Evolutionary conservation across 2,329 filamentous ascomycete genomes (phyloP), one percentile per base, ranked within the genome.

Genomic region (Fusarium phyllophilum): DNA sequence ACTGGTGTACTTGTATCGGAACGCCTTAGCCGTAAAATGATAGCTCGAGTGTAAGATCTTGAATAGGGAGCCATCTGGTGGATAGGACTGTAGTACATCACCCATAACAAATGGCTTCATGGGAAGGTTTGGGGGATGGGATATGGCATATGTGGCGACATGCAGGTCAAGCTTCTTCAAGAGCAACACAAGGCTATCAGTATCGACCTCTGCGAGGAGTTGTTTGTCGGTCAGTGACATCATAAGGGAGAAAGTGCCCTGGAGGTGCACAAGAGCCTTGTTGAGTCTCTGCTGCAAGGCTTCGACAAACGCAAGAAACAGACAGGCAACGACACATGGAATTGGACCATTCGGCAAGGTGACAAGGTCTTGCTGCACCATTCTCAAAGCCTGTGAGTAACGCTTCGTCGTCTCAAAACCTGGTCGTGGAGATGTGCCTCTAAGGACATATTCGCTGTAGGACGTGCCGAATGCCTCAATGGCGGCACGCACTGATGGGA

Each of bases 81-180:
- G 56, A 3, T 64, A 56, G 1, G 58, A 59, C 0, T 41, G n/a
- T 1, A 75, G 39, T 1, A 41, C 11, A 0, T 72, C 33, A 15
- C 34, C 38, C 22, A 59, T 42, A 5, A 66, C n/a, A 1, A 48
- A 20, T 9, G 72, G 45, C 5, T 49, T 58, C 15, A 26, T 20
- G 6, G 56, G 60, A 12, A 75, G 60, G 31, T 77, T 33, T 12
- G 74, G 75, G 3, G 72, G 36, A 15, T 49, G 46, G 1, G 52
- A 60, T 6, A 73, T 7, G 0, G 70, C 64, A 5, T 77, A 77
- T 6, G 75, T 77, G 6, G 75, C 72, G 3, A 71, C 51, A 45
- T 77, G 74, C 1, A 77, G 62, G 15, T 77, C 75, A 8, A 77
- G 64, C 6, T 77, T 77, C 8, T 69, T 60, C 2, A 76, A 41